Evolutionary conservation across 805 yeast genomes (phyloP), one percentile per base, ranked within the genome.

Genomic region (Schizosaccharomyces octosporus): DNA sequence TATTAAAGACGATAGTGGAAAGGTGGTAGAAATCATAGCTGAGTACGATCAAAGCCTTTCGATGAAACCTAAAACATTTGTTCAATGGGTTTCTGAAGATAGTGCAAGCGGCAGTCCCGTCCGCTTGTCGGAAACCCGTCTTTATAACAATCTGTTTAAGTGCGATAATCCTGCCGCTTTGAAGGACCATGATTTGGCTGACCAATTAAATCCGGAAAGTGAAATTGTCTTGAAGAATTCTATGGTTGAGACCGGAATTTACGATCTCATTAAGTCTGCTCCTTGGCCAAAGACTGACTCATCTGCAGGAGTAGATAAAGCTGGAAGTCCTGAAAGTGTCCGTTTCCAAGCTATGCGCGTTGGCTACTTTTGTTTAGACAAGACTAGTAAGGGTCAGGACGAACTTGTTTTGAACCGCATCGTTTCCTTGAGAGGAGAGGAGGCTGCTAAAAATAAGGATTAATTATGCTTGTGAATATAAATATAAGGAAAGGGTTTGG

Each of bases 331-430:
- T 58, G 95, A 89, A 71, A 79, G 89, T n/a, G 87, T 86, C 41
- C 81, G 98, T 73, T 93, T 93, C 87, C 98, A 93, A 76, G 98
- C 95, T 39, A 79, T 93, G 72, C 82, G 98, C 74, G 90, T 87
- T 58, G 98, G 98, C 39, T 93, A 93, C 73, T 93, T 88, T 80
- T 83, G 95, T 69, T 72, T 87, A 71, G 98, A 93, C 71, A 80
- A 78, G 66, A 97, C 90, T 65, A 74, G 86, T 62, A 29, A 13
- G 17, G 73, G 77, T 9, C 77, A 74, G 21, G 83, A 79, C 36
- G 76, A 75, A 63, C 73, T 89, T 65, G 78, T 93, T 42, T 76
- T 93, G 70, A 93, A 93, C 75, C 81, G 96, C 72, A 87, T 90
- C 68, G 98, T 93, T 54, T 84, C 95, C 15, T 79, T 93, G 73